Percentiles rank a stretch among this genome's conserved stretches.
phyloP scores from a whole-genome alignment of 176 grass and related monocot genomes.

The Tillandsia leiboldiana region DNA sequence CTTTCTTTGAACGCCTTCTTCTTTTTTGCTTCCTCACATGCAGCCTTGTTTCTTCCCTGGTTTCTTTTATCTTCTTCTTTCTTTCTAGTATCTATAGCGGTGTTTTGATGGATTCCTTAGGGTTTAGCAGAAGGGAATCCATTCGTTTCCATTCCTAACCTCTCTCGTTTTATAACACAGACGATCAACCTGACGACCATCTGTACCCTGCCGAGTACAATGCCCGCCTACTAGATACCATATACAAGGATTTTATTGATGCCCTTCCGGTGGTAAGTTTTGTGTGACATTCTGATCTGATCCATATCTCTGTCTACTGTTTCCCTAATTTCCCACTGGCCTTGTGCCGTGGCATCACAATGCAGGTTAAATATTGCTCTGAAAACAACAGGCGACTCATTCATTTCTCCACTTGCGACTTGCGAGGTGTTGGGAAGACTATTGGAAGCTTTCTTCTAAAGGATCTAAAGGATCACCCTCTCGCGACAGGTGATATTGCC shows the following conservation, averaged over 20 bases:
- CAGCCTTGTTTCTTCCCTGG: too few relatives aligned
- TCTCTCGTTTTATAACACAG: too few relatives aligned
- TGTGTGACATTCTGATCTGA: neutral
- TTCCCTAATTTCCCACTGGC: neutral
- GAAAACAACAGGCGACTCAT: constrained; percentile 91
- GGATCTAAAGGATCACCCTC: constrained; percentile 64
- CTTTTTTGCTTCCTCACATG: too few relatives aligned
- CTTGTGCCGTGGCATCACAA: neutral
- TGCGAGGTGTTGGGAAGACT: constrained; percentile 97
- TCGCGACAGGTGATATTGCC: constrained; percentile 54
- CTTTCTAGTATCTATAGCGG: too few relatives aligned
- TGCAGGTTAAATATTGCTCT: constrained; percentile 93
- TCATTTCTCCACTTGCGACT: constrained; percentile 68
- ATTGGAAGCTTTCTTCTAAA: constrained; percentile 68
- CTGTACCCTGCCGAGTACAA: too few relatives aligned
- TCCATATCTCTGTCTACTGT: constrained; percentile 14
- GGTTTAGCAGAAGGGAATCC: too few relatives aligned
- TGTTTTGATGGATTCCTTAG: too few relatives aligned
- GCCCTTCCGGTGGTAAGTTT: constrained; percentile 74
- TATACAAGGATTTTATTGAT: constrained; percentile 96
- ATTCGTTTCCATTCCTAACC: too few relatives aligned
- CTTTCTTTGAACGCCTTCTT: too few relatives aligned
- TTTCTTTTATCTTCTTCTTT: too few relatives aligned
- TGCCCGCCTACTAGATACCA: neutral
- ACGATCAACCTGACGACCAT: too few relatives aligned